Evolutionary conservation across 768 basidiomycete species (phyloP).

Genomic region (Lactarius indigo): DNA sequence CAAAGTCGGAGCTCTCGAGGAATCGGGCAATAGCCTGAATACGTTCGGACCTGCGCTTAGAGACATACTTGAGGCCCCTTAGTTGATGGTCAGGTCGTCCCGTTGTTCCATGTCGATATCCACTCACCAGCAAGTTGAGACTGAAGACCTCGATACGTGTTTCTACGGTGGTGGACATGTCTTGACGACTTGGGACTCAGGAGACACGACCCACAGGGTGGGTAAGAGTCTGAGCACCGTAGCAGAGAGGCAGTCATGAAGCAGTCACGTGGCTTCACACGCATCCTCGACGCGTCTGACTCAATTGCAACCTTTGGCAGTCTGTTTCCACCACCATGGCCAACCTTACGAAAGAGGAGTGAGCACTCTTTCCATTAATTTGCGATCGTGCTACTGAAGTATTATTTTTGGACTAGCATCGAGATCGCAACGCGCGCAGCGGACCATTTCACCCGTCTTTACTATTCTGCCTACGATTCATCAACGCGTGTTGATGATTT

Average conservation of each 20-base stretch:
- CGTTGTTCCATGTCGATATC: neutral
- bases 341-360: conserved; percentile 37
- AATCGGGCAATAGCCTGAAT: conserved; percentile 70
- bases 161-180: conserved; percentile 32
- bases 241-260: neutral
- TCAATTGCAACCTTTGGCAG: neutral
- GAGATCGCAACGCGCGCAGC: conserved; percentile 84
- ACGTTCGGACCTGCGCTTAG: conserved; percentile 69
- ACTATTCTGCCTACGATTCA: conserved; percentile 81
- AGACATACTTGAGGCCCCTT: conserved; percentile 86
- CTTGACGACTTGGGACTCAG: neutral
- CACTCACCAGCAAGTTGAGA: conserved; percentile 78
- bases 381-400: neutral
- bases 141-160: conserved; percentile 57
- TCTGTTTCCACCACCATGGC: conserved; percentile 26
- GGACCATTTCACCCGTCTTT: conserved; percentile 77
- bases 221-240: neutral
- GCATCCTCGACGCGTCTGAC: neutral
- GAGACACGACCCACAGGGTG: no score
- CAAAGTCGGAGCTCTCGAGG: conserved; percentile 60
- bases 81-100: neutral
- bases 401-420: conserved; percentile 48
- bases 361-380: conserved; percentile 7
- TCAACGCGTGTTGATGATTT: conserved; percentile 70
- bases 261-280: conserved; percentile 1